Evolutionary conservation across 257 asterid species (phyloP).

Genomic region (Pogostemon cablin): DNA sequence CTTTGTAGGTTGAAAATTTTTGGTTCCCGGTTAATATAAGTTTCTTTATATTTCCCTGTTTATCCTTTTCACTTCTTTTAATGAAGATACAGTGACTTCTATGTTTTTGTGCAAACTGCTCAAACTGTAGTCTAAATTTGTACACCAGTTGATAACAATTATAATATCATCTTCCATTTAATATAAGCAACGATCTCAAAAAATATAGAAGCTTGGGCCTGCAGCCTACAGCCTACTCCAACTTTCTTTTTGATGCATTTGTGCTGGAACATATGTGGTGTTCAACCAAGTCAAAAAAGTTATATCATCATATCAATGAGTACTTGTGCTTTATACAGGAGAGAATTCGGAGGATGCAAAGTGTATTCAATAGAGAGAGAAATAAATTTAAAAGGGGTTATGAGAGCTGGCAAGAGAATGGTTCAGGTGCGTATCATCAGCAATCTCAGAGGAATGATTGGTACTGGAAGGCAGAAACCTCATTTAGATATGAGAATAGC

Average conservation of each 20-base stretch:
- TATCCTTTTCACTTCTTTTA: slow-evolving; percentile 5
- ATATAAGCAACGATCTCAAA: neutral
- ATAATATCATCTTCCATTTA: neutral
- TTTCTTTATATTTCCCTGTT: neutral
- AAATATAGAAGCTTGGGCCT: neutral
- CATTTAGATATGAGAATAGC: slow-evolving; percentile 50
- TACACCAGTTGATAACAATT: slow-evolving; percentile 2
- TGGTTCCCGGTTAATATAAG: slow-evolving; percentile 10
- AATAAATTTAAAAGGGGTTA: slow-evolving; percentile 67
- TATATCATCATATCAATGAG: slow-evolving; percentile 21
- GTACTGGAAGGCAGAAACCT: slow-evolving; percentile 86
- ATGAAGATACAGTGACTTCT: neutral
- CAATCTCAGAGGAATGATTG: slow-evolving; percentile 91
- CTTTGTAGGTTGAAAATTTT: slow-evolving; percentile 19
- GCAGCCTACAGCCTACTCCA: neutral
- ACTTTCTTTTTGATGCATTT: neutral
- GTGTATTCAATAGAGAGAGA: slow-evolving; percentile 87
- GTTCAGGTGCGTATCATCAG: slow-evolving; percentile 69
- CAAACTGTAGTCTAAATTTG: slow-evolving; percentile 3
- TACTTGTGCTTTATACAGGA: slow-evolving; percentile 55
- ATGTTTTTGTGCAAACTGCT: slow-evolving; percentile 9
- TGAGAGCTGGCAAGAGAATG: slow-evolving; percentile 84
- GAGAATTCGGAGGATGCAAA: slow-evolving; percentile 91
- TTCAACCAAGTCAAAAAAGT: neutral
- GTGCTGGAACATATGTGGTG: slow-evolving; percentile 14